Evolutionary conservation across 1,284 basidiomycete species (phyloP).

Genomic region (Ceratobasidium sp.): DNA sequence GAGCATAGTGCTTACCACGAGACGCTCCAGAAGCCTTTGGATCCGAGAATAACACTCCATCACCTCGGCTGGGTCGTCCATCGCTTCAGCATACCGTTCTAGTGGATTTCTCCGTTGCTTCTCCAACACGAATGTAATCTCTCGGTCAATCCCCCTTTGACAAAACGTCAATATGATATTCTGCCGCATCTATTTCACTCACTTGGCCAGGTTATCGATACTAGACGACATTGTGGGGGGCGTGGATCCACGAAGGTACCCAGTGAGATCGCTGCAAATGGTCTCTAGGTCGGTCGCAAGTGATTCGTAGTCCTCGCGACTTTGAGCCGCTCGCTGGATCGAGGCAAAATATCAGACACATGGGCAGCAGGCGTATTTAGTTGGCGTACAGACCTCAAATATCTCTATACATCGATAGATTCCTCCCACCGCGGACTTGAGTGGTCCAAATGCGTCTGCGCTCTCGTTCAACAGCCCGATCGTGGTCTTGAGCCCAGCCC

Average conservation of each 20-base stretch:
- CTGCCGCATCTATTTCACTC: not conserved
- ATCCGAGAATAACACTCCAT: not conserved
- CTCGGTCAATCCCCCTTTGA: no score
- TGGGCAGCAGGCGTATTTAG: not conserved
- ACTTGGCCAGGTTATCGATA: not conserved
- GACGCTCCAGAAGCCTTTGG: not conserved
- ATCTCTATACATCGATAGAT: not conserved
- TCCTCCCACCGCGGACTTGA: not conserved
- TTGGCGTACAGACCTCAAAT: constrained; percentile 5
- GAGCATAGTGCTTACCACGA: not conserved
- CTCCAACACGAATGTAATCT: no score
- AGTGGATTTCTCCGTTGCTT: not conserved
- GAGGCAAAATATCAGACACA: no score
- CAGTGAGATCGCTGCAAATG: constrained; percentile 2
- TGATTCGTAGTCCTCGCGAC: not conserved
- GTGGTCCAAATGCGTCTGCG: no score
- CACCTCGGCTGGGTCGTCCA: not conserved
- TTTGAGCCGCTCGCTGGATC: not conserved
- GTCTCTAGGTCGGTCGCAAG: constrained; percentile 2
- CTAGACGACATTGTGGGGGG: constrained; percentile 7
- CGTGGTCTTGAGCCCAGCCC: no score
- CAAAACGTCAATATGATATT: no score
- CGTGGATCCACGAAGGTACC: not conserved
- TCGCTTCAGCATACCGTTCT: not conserved
- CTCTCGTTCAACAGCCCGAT: no score